These are phyloP conservation scores for Phlebopus sp. DNA, from an alignment of 1,284 basidiomycete genomes.

Conservation along the genomic window DNA sequence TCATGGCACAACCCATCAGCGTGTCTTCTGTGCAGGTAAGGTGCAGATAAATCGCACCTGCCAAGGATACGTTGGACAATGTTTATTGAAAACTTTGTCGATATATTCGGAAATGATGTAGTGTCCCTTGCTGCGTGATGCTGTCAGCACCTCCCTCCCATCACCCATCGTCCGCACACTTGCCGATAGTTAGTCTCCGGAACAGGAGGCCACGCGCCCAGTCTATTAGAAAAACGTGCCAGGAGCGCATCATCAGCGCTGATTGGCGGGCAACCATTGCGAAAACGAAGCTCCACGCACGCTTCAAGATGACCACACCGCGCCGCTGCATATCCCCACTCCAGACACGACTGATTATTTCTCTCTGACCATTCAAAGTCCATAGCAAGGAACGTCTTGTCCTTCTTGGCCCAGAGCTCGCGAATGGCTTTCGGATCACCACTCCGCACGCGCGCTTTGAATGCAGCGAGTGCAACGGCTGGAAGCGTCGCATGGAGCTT, in stretches of 20 bases:
- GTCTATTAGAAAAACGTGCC: constrained; percentile 39
- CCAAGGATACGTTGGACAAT: constrained; percentile 62
- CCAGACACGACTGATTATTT: constrained; percentile 64
- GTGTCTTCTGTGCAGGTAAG: constrained; percentile 1
- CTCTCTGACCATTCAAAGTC: constrained; percentile 80
- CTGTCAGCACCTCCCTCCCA: constrained; percentile 4
- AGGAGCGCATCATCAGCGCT: not conserved
- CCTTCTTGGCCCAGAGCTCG: constrained; percentile 67
- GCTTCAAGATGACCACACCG: constrained; percentile 71
- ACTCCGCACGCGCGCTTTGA: constrained; percentile 63
- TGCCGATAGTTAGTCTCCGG: constrained; percentile 80
- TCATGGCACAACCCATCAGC: not conserved
- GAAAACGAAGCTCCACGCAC: constrained; percentile 42
- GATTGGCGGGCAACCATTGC: not conserved
- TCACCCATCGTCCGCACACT: constrained; percentile 9
- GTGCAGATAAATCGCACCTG: constrained; percentile 48
- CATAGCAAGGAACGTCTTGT: constrained; percentile 73
- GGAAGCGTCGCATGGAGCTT: constrained; percentile 74
- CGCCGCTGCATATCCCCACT: constrained; percentile 80
- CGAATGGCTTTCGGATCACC: constrained; percentile 69
- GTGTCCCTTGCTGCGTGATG: constrained; percentile 67
- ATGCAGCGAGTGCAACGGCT: constrained; percentile 64
- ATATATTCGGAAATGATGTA: constrained; percentile 76
- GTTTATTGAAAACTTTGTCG: constrained; percentile 66
- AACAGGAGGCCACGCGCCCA: constrained; percentile 75